Evolutionary conservation across 805 yeast genomes (phyloP).

Genomic region (Tetrapisispora taiwanensis): DNA sequence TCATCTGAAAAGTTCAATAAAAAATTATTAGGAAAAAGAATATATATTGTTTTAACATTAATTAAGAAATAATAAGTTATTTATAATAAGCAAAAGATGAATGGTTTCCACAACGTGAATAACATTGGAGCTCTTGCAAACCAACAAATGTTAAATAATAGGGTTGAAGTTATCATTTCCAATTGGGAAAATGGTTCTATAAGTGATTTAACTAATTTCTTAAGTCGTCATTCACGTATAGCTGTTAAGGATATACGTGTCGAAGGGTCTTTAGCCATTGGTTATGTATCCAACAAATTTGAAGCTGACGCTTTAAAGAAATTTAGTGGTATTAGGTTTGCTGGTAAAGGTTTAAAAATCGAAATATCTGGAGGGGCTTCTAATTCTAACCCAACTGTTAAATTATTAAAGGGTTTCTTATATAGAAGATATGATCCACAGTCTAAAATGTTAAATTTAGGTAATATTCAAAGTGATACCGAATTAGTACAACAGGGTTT

Average conservation of each 20-base stretch:
- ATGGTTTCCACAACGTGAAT: conserved; percentile 21
- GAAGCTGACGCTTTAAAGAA: conserved; percentile 52
- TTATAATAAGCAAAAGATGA: no score
- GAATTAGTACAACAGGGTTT: conserved; percentile 51
- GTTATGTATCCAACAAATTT: conserved; percentile 40
- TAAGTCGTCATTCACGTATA: conserved; percentile 56
- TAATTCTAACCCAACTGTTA: conserved; percentile 38
- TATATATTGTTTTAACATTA: no score
- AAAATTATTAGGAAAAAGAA: no score
- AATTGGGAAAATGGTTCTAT: conserved; percentile 78
- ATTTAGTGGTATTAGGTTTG: conserved; percentile 73
- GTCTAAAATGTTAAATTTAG: conserved; percentile 57
- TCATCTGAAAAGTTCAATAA: no score
- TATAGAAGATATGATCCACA: conserved; percentile 56
- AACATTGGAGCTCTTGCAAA: conserved; percentile 19
- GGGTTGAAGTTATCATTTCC: conserved; percentile 47
- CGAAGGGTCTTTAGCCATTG: conserved; percentile 50
- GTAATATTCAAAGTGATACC: conserved; percentile 55
- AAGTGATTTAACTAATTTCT: conserved; percentile 57
- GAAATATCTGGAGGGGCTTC: conserved; percentile 24
- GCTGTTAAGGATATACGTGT: conserved; percentile 43
- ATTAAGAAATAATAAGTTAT: no score
- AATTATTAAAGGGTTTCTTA: conserved; percentile 51
- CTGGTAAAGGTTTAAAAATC: conserved; percentile 58
- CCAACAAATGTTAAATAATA: conserved; percentile 24